Base-by-base conservation (phyloP, 176 grass and related monocot species). In the Dendrocalamus sinicus region DNA sequence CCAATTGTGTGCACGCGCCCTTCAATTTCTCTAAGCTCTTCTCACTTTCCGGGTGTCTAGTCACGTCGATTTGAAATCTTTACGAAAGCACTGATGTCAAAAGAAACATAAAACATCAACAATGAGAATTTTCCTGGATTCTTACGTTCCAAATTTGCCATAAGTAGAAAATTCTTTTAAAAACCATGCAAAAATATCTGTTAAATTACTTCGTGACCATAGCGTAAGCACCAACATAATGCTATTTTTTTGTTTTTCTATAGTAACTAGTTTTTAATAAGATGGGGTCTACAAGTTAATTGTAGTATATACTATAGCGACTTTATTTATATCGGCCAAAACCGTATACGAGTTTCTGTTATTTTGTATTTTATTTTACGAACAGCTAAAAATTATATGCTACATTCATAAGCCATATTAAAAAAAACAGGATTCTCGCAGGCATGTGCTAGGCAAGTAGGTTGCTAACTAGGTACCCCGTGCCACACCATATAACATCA, bases 351-450 rank as follows among this genome's bases (percentile, higher is more conserved):
- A 35, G 3, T 35, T 35, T 35, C 32, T 4, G 3, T 35, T 35
- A 35, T 0, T 4, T 35, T 3, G 3, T 4, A 35, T 35, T 35
- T 0, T 35, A 3, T 35, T 3, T 4, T 35, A 2, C 0, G 0
- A 35, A 35, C 0, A 35, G 3, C 3, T 2, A 35, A 35, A 35
- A 35, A 4, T 35, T 35, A 35, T 35, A 35, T 4, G 0, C 32
- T 35, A 35, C 2, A 32, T 2, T 32, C 2, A 32, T 35, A 35
- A 4, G 3, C 3, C 3, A 35, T 35, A 35, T 3, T 2, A 2
- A 35, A 35, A 35, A 35, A 35, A 35, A 35, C 3, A 35, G 32
- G 37, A 37, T 66, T 66, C 63, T 35, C 6, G 4, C 28, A 8
- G 6, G 26, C 24, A 65, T 35, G 62, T 32, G 62, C 28, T 66